Evolutionary conservation across 1,139 yeast genomes (phyloP).

Genomic region (Yamadazyma trypodendri): DNA sequence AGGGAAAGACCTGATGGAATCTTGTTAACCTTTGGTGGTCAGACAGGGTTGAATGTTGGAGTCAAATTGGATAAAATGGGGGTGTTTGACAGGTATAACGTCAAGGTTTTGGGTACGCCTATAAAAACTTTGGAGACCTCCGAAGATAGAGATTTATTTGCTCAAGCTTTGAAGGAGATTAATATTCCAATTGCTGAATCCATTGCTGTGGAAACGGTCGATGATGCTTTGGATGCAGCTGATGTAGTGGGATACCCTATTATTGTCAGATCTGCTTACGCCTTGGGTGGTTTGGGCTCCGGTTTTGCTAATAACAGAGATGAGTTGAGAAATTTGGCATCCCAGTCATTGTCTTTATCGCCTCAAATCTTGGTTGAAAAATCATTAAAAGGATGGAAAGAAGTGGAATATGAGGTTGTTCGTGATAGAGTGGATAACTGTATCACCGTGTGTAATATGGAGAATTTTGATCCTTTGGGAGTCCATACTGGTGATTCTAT

Average conservation of each 20-base stretch:
- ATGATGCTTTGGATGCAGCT: conserved; percentile 90
- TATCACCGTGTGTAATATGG: conserved; percentile 99
- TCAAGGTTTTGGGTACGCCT: conserved; percentile 96
- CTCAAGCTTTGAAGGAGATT: conserved; percentile 91
- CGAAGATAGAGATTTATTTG: conserved; percentile 95
- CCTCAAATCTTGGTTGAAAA: conserved; percentile 96
- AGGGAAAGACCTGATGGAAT: conserved; percentile 97
- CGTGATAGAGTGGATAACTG: conserved; percentile 96
- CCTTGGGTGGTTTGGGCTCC: conserved; percentile 97
- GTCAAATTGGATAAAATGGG: conserved; percentile 93
- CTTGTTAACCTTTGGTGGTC: conserved; percentile 95
- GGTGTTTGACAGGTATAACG: conserved; percentile 83
- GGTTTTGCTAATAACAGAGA: conserved; percentile 87
- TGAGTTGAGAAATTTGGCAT: conserved; percentile 82
- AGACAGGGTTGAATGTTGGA: conserved; percentile 95
- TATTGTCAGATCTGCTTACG: conserved; percentile 96
- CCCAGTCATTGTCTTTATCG: conserved; percentile 84
- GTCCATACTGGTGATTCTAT: conserved; percentile 99
- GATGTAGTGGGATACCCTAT: conserved; percentile 88
- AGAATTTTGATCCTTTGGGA: conserved; percentile 97
- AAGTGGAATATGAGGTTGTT: conserved; percentile 97
- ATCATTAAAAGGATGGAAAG: conserved; percentile 98
- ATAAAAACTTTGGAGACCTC: conserved; percentile 92
- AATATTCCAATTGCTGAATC: conserved; percentile 95
- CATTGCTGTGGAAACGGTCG: conserved; percentile 89